Evolutionary conservation across 257 asterid genomes (phyloP), one percentile per base, ranked within the genome.

Genomic region (Rubia yunnanensis): DNA sequence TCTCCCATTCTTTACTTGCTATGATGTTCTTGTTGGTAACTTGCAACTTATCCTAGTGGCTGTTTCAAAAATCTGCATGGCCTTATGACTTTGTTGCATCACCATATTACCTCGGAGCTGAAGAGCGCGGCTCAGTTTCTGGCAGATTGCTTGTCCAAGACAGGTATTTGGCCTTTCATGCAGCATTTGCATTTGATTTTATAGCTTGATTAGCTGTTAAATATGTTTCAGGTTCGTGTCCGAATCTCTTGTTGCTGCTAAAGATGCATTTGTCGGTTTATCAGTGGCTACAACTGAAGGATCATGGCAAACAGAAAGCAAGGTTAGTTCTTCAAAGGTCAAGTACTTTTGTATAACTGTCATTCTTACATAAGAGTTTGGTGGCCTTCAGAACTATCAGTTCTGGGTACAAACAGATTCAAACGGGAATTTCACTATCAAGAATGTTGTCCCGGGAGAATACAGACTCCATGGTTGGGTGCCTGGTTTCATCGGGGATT

Each of bases 261-360:
- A 81, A 67, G 70, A 73, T 67, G 82, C 85, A 57, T 77, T 70
- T 26, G 53, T 79, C 61, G 86, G 86, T 48, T 64, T 84, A 71
- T 81, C 89, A 69, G 74, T 63, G 26, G 85, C 86, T 55, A 75
- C 35, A 79, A 73, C 82, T 11, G 54, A 60, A 49, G 86, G 86
- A 34, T 77, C 85, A 53, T 84, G 89, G 86, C 89, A 84, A 72
- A 75, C 50, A 48, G 86, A 84, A 70, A 84, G 89, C 86, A 79
- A 84, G 86, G 85, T 81, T 66, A 15, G n/a, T 5, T 52, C 27
- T 52, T 61, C 4, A 41, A 26, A 14, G 49, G 6, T 18, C 14
- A 35, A 11, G 10, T n/a, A 18, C 1, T 26, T 52, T n/a, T 27
- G 56, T 5, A 15, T 38, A 7, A 60, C 53, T 31, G 7, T 23